Evolutionary conservation across 768 basidiomycete species (phyloP).

Genomic region (Termitomyces sp.): DNA sequence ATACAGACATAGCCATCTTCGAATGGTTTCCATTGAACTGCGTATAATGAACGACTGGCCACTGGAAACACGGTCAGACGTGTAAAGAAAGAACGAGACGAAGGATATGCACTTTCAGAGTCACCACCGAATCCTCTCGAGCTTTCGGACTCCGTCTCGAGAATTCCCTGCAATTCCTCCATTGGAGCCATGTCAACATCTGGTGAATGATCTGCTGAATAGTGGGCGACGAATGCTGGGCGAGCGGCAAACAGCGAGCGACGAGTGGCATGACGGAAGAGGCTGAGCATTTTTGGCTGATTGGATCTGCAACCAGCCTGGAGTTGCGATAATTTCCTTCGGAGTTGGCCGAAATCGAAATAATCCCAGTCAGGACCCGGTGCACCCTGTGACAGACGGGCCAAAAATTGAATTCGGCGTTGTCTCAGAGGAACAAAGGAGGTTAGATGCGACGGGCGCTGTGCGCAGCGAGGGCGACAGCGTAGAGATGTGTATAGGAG

Average conservation of each 20-base stretch:
- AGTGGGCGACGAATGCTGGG: constrained; percentile 3
- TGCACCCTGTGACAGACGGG: constrained; percentile 6
- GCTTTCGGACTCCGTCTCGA: neutral
- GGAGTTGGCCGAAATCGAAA: constrained; percentile 8
- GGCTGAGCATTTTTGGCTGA: constrained; percentile 12
- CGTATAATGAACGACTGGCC: neutral
- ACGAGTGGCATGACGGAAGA: constrained; percentile 11
- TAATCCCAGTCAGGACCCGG: constrained; percentile 13
- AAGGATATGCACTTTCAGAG: neutral
- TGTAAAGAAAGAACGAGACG: neutral
- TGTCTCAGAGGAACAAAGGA: constrained; percentile 8
- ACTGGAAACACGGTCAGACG: constrained; percentile 5
- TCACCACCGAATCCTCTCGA: neutral
- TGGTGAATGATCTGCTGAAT: neutral
- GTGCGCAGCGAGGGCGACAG: neutral
- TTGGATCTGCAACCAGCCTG: neutral
- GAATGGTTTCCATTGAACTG: constrained; percentile 18
- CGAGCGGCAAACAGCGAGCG: constrained; percentile 1
- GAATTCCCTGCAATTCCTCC: neutral
- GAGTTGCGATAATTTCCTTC: neutral
- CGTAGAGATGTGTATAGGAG: neutral
- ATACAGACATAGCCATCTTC: constrained; percentile 14
- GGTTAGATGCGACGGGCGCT: neutral
- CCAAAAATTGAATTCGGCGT: neutral
- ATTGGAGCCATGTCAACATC: neutral